A percentile compares a stretch with the other conserved stretches of the same genome.
phyloP scores from a whole-genome alignment of 2,329 filamentous ascomycete species.

The Hymenoscyphus scutula region DNA sequence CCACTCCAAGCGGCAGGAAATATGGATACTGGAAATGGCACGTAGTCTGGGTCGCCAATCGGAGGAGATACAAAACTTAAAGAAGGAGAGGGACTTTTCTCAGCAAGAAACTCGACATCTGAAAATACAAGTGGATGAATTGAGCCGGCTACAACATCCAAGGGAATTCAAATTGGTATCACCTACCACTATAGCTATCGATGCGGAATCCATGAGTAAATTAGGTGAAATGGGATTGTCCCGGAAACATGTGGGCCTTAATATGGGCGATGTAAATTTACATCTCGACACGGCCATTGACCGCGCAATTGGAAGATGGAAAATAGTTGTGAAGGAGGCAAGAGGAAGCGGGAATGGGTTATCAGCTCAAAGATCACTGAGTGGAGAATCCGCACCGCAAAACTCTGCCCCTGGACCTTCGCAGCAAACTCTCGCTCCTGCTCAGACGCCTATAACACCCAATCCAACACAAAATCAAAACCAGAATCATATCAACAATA shows the following conservation, averaged over 20 bases:
- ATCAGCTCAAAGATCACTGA: conserved; percentile 48
- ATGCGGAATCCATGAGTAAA: conserved; percentile 47
- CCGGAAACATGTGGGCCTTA: conserved; percentile 44
- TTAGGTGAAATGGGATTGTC: conserved; percentile 47
- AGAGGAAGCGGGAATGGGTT: conserved; percentile 35
- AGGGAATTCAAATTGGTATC: conserved; percentile 55
- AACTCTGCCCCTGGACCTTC: conserved; percentile 4
- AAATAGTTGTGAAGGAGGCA: conserved; percentile 52
- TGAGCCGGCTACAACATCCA: conserved; percentile 58
- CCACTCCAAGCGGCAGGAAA: conserved; percentile 52
- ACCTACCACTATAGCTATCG: conserved; percentile 52
- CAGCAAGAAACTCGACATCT: conserved; percentile 56
- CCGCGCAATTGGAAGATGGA: conserved; percentile 61
- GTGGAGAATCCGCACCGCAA: conserved; percentile 23
- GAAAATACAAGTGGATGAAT: conserved; percentile 56
- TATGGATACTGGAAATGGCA: conserved; percentile 62
- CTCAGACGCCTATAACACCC: conserved; percentile 11
- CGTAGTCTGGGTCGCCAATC: conserved; percentile 56
- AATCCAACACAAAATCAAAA: conserved; percentile 2
- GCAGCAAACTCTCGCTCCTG: conserved; percentile 7
- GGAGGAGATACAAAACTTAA: conserved; percentile 49
- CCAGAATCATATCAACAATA: conserved; percentile 4
- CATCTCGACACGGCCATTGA: conserved; percentile 53
- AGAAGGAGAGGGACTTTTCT: conserved; percentile 44
- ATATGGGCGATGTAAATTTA: conserved; percentile 49